These are phyloP conservation scores for Coprinopsis strossmayeri DNA, from an alignment of 768 basidiomycete species.

Conservation along the genomic window DNA sequence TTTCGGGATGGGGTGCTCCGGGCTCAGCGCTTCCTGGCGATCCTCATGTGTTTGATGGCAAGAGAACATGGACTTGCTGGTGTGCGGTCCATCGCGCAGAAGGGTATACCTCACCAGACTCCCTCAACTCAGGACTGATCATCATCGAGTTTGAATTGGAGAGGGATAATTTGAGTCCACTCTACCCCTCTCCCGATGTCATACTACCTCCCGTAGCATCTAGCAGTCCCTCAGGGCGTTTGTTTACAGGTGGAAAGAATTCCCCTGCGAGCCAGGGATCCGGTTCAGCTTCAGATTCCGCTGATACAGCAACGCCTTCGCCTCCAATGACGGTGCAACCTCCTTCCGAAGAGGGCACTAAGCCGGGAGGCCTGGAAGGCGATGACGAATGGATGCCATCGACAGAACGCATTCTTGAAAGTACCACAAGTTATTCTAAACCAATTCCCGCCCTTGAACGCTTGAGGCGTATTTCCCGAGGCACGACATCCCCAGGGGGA, in stretches of 20 bases:
- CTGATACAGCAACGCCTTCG: conserved; percentile 10
- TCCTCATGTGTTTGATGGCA: conserved; percentile 22
- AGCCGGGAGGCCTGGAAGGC: conserved; percentile 15
- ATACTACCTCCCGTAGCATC: conserved; percentile 16
- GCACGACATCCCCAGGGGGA: conserved; percentile 4
- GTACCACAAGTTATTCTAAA: conserved; percentile 61
- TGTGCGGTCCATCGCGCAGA: conserved; percentile 56
- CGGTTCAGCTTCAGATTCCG: conserved; percentile 3
- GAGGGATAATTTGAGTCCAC: conserved; percentile 59
- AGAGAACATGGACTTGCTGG: conserved; percentile 63
- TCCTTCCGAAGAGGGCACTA: background rate
- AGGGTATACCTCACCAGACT: conserved; percentile 10
- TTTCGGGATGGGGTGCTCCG: conserved; percentile 67
- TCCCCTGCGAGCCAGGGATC: background rate
- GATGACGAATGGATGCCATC: conserved; percentile 36
- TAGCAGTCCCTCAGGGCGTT: background rate
- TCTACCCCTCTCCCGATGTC: no score
- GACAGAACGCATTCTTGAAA: conserved; percentile 58
- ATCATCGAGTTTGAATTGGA: conserved; percentile 81
- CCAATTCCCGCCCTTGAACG: conserved; percentile 69
- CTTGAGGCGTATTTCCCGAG: conserved; percentile 40
- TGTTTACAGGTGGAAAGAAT: no score
- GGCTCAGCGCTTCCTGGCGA: conserved; percentile 32
- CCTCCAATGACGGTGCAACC: conserved; percentile 1
- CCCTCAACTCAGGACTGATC: conserved; percentile 31